Evolutionary conservation across 164 flowering plant genomes (phyloP).

Genomic region (Liriodendron chinense): DNA sequence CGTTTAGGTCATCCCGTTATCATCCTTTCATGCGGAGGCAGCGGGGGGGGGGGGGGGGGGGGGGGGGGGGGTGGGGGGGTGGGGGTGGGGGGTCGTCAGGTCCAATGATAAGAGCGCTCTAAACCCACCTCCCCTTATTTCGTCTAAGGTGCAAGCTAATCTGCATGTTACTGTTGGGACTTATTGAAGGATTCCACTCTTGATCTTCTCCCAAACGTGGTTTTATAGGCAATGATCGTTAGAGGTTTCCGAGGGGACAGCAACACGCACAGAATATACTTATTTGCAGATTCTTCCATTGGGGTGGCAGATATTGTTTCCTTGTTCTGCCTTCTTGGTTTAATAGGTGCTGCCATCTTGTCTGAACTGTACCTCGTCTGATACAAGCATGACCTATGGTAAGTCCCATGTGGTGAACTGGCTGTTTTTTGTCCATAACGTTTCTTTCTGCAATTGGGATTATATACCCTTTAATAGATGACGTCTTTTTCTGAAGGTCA

Average conservation of each 20-base stretch:
- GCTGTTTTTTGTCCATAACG: too few relatives aligned
- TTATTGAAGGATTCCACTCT: background rate
- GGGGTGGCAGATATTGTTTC: conserved; percentile 50
- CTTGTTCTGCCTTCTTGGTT: conserved; percentile 49
- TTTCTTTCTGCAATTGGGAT: background rate
- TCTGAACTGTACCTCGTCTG: conserved; percentile 46
- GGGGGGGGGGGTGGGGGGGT: too few relatives aligned
- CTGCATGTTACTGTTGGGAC: background rate
- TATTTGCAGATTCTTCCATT: conserved; percentile 45
- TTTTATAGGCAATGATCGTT: conserved; percentile 84
- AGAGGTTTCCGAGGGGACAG: conserved; percentile 90
- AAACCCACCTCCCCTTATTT: background rate
- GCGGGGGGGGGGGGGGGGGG: too few relatives aligned
- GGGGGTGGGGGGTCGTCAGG: too few relatives aligned
- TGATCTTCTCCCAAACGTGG: background rate
- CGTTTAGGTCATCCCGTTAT: too few relatives aligned
- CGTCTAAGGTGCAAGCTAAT: background rate
- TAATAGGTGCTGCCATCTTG: conserved; percentile 49
- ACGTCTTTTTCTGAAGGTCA: background rate
- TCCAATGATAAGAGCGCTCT: background rate
- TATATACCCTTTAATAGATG: background rate
- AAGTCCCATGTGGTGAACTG: background rate
- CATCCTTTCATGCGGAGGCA: too few relatives aligned
- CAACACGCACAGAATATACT: conserved; percentile 58
- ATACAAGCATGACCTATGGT: conserved; percentile 13